Evolutionary conservation across 2,329 filamentous ascomycete genomes (phyloP), one percentile per base, ranked within the genome.

Genomic region (Trichoderma atroviride): DNA sequence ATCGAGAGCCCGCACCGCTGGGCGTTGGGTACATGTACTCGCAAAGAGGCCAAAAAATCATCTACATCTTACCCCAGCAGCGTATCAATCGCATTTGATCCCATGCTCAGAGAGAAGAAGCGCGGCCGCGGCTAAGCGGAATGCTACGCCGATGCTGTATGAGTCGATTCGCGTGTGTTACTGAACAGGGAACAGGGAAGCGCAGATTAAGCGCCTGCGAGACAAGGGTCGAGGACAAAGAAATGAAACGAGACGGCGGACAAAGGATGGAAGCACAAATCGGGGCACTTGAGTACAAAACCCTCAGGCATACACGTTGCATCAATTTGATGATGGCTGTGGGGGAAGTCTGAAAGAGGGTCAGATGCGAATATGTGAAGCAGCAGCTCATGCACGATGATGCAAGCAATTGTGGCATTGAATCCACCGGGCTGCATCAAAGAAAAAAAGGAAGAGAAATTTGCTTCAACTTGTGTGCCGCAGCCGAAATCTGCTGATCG

Each of bases 91-190:
- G 11, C 9, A 62, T 31, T 14, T 55, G 11, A 13, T 53, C 24
- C 16, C 24, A 37, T 47, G 62, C 3, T 56, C 16, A 24, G 53
- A 62, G 29, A 58, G 40, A n/a, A 10, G 40, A 56, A 40, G 50
- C 47, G 62, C 62, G 52, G 52, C 24, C 35, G 63, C 63, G 63
- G 63, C 63, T 66, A 66, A 50, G 40, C 53, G 63, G 40, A 22
- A 66, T 66, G 55, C 5, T 4, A 66, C 53, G 14, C 27, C 50
- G 33, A 9, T 10, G 6, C n/a, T 43, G 19, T 33, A 35, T 37
- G 56, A 27, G 14, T 43, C 27, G 40, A 47, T 9, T 24, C 19
- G 59, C 59, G 43, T 52, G 31, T 63, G 53, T 63, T 33, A 62
- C 59, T 33, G 43, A 52, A 33, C n/a, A n/a, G 33, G 33, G 62